Percentiles rank a stretch among this genome's conserved stretches.
Evolutionary conservation across 768 basidiomycete genomes (phyloP).

Genomic region (Russula sp.): DNA sequence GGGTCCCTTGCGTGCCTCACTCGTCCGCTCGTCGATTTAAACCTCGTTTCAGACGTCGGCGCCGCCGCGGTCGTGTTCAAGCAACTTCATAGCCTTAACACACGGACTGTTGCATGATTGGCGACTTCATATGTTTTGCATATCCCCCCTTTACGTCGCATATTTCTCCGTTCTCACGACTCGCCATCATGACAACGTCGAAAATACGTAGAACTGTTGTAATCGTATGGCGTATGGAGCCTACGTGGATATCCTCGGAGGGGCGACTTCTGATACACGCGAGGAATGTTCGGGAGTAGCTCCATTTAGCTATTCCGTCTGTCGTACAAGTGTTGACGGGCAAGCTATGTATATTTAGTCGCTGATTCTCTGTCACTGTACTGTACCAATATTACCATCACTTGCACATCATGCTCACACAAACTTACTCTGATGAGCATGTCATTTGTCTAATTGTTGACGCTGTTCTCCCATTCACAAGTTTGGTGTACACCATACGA

Average conservation of each 20-base stretch:
- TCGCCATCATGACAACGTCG: neutral
- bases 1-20: constrained; percentile 33
- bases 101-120: neutral
- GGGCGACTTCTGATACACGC: neutral
- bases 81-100: neutral
- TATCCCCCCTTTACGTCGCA: neutral
- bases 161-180: neutral
- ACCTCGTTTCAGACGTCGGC: constrained; percentile 22
- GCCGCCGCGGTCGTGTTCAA: constrained; percentile 19
- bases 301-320: neutral
- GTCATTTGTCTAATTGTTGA: neutral
- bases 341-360: neutral
- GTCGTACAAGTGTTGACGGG: neutral
- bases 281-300: neutral
- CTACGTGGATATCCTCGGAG: neutral
- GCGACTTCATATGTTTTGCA: neutral
- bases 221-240: neutral
- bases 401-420: neutral
- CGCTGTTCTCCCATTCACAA: too few relatives aligned
- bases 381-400: neutral
- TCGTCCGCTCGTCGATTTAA: neutral
- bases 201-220: neutral
- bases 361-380: constrained; percentile 7
- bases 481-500: neutral
- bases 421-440: neutral